Evolutionary conservation across 306 rosid species (phyloP), one percentile per base, ranked within the genome.

Genomic region (Echinosophora koreensis): DNA sequence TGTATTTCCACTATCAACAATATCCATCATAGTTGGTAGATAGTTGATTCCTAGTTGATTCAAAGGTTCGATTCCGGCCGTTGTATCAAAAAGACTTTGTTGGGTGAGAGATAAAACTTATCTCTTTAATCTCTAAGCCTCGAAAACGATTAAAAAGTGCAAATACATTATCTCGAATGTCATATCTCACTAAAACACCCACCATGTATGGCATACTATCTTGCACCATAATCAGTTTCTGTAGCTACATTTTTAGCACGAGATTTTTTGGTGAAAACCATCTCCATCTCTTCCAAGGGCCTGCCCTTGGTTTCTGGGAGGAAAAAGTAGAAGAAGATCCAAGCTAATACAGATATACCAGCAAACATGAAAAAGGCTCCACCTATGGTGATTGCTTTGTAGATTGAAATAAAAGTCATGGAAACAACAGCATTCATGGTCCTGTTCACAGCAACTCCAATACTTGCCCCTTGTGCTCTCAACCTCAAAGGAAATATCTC

Each of bases 241-340:
- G 0, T 46, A 6, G 55, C 66, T 4, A 57, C 75, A 55, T 8
- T 65, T 47, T 13, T 22, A 44, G 14, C 14, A 16, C 4, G 50
- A 0, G 15, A n/a, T 0, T 58, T 84, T 30, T 77, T 79, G 54
- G 58, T 66, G 41, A 95, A 95, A 32, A 95, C 59, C 76, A n/a
- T 7, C 77, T 92, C 96, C 84, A 95, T 86, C 10, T 95, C 97
- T 54, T 95, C 97, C 87, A 95, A 83, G 0, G 96, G 28, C 58
- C 50, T 85, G 4, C 97, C 97, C 41, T 89, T 90, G 14, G 97
- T 95, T 86, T 94, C 98, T 4, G 98, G 98, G 62, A 89, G 73
- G 49, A 68, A 89, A 75, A 81, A 77, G n/a, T 70, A 95, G 83
- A 95, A 90, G 83, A 92, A 95, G 0, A 73, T 1, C 90, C 93